Evolutionary conservation across 495 filamentous ascomycete genomes (phyloP).

Genomic region (Poronia punctata): DNA sequence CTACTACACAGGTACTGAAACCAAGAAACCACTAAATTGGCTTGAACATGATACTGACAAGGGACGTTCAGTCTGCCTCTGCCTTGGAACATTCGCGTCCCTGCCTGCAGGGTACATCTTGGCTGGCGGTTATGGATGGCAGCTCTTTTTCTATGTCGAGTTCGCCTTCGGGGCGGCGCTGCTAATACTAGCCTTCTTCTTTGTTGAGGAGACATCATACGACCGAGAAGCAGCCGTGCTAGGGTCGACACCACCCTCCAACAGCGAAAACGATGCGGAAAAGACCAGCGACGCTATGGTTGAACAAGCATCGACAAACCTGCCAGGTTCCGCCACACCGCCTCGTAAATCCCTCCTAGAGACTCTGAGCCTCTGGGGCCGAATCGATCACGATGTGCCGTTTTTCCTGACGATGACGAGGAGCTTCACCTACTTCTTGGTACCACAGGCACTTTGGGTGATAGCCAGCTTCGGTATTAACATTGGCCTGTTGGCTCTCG

Average conservation of each 20-base stretch:
- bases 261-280: too few relatives aligned
- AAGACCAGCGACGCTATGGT: constrained; percentile 14
- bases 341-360: constrained; percentile 39
- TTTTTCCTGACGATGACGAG: constrained; percentile 50
- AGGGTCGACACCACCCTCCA: constrained; percentile 11
- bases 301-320: constrained; percentile 8
- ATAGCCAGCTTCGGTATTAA: constrained; percentile 42
- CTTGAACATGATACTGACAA: too few relatives aligned
- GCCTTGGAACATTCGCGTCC: constrained; percentile 51
- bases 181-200: constrained; percentile 51
- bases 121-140: constrained; percentile 54
- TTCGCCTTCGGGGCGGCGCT: constrained; percentile 51
- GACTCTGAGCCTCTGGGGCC: constrained; percentile 43
- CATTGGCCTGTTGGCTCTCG: constrained; percentile 52
- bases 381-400: constrained; percentile 42
- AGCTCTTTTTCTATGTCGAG: constrained; percentile 59
- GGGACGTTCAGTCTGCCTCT: constrained; percentile 46
- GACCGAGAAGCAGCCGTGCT: constrained; percentile 28
- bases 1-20: constrained; percentile 46
- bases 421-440: constrained; percentile 51
- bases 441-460: constrained; percentile 54
- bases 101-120: constrained; percentile 60
- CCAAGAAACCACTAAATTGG: neutral
- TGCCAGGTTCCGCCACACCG: constrained; percentile 16
- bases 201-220: constrained; percentile 57